Conservation (phyloP, 768 basidiomycete genomes). For the Artomyces pyxidatus region DNA sequence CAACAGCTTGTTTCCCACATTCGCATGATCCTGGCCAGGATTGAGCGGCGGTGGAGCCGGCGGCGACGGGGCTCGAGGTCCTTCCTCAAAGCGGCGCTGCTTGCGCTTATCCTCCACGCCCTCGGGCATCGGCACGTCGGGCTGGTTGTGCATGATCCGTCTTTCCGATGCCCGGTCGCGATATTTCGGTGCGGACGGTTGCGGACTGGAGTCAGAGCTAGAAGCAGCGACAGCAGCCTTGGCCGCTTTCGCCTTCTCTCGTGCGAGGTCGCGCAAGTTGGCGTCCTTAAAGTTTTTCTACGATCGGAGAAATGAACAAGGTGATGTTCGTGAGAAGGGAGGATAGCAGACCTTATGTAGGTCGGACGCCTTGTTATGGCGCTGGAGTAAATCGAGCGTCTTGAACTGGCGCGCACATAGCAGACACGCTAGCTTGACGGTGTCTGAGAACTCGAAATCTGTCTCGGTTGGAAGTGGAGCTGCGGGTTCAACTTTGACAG, state of each 20-base stretch:
- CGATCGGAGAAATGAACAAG: neutral
- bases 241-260: slow-evolving; percentile 48
- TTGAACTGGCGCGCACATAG: slow-evolving; percentile 95
- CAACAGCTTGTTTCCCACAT: slow-evolving; percentile 86
- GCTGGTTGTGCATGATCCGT: slow-evolving; percentile 85
- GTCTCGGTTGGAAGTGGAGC: slow-evolving; percentile 37
- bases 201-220: slow-evolving; percentile 20
- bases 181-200: slow-evolving; percentile 64
- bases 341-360: slow-evolving; percentile 79
- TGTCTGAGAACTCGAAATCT: slow-evolving; percentile 82
- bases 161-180: slow-evolving; percentile 93
- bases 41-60: slow-evolving; percentile 58
- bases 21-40: slow-evolving; percentile 73
- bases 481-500: slow-evolving; percentile 22
- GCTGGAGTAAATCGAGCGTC: slow-evolving; percentile 69
- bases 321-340: neutral
- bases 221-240: slow-evolving; percentile 27
- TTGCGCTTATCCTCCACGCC: slow-evolving; percentile 36
- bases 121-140: slow-evolving; percentile 66
- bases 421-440: slow-evolving; percentile 66
- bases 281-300: slow-evolving; percentile 84
- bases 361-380: slow-evolving; percentile 90
- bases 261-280: slow-evolving; percentile 63
- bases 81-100: slow-evolving; percentile 45
- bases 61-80: slow-evolving; percentile 50